Conservation (phyloP, 140 eudicot genomes). For the Stevia rebaudiana region DNA sequence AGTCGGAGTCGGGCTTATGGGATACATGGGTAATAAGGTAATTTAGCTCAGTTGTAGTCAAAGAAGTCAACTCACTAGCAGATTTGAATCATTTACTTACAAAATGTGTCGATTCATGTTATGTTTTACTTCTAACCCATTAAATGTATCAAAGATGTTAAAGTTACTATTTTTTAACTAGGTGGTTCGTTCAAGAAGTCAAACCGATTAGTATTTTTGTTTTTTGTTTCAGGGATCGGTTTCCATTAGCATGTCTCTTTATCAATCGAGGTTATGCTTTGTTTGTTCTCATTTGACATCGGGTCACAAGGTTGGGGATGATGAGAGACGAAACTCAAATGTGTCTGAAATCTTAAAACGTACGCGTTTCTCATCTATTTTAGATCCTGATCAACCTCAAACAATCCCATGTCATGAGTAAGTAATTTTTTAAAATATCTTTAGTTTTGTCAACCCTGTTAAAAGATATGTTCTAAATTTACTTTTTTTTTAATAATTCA, state of each 20-base stretch:
- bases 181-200: not conserved
- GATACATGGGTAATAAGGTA: slow-evolving; percentile 99
- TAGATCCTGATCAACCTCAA: slow-evolving; percentile 64
- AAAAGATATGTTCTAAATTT: no score
- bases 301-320: slow-evolving; percentile 78
- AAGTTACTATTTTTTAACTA: no score
- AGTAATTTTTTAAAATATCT: slow-evolving; percentile 24
- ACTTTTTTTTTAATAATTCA: not conserved
- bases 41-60: slow-evolving; percentile 1
- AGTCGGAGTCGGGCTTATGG: slow-evolving; percentile 97
- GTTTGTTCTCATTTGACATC: slow-evolving; percentile 94
- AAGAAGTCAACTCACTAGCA: not conserved
- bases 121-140: not conserved
- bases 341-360: slow-evolving; percentile 77
- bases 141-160: not conserved
- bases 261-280: slow-evolving; percentile 79
- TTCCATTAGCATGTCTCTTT: slow-evolving; percentile 94
- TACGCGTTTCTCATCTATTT: slow-evolving; percentile 69
- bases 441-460: not conserved
- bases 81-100: not conserved
- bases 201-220: slow-evolving; percentile 8
- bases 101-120: not conserved
- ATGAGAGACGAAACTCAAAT: slow-evolving; percentile 79
- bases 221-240: slow-evolving; percentile 72
- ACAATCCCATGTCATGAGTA: slow-evolving; percentile 96